A percentile compares a stretch with the other conserved stretches of the same genome.
phyloP scores from a whole-genome alignment of 441 rosid species.

The Dalechampia spathulata region DNA sequence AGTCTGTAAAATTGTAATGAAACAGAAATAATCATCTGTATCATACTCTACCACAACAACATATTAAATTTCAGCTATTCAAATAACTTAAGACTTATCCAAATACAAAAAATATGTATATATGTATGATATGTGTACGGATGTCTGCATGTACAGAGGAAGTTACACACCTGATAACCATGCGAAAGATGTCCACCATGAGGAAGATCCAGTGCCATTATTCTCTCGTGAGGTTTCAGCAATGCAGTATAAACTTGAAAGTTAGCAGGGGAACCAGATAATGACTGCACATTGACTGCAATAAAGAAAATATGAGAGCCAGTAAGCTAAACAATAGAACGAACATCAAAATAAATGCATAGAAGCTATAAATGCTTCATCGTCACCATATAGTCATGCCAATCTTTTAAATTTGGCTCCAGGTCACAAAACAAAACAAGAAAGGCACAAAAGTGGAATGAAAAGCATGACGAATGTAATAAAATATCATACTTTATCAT shows the following conservation, averaged over 20 bases:
- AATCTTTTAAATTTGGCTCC: background rate
- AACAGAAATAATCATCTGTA: background rate
- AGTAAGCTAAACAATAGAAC: background rate
- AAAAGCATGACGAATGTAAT: background rate
- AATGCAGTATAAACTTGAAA: slow-evolving; percentile 93
- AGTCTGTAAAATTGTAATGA: slow-evolving; percentile 43
- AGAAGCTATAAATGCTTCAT: too few species aligned
- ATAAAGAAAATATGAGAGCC: slow-evolving; percentile 14
- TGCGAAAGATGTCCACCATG: slow-evolving; percentile 99
- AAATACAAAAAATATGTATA: too few species aligned
- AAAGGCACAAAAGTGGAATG: background rate
- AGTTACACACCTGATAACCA: slow-evolving; percentile 79
- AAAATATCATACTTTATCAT: too few species aligned
- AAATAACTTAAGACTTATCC: background rate
- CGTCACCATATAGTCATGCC: background rate
- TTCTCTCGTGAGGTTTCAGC: slow-evolving; percentile 91
- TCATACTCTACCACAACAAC: slow-evolving; percentile 3
- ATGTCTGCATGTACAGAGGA: background rate
- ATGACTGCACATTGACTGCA: slow-evolving; percentile 93
- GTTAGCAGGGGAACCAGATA: slow-evolving; percentile 97
- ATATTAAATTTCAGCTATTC: background rate
- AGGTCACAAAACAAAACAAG: background rate
- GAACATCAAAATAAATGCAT: background rate
- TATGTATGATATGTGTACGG: background rate
- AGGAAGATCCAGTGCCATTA: slow-evolving; percentile 98